A percentile compares a stretch with the other conserved stretches of the same genome.
phyloP scores from a whole-genome alignment of 495 filamentous ascomycete genomes.

The Trichoderma virens region DNA sequence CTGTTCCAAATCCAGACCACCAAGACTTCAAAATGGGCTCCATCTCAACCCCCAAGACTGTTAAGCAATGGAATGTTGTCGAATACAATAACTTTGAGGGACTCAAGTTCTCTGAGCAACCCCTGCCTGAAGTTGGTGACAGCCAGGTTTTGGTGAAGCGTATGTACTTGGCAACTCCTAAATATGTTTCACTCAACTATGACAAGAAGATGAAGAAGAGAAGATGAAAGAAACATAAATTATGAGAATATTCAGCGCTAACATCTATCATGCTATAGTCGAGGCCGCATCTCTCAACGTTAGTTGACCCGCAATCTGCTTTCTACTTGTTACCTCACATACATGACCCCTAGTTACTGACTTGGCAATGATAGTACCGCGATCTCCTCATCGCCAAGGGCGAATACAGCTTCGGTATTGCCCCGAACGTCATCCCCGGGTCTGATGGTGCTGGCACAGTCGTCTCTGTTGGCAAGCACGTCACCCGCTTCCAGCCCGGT shows the following conservation, averaged over 20 bases:
- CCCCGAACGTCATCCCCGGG: constrained; percentile 46
- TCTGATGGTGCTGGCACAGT: constrained; percentile 62
- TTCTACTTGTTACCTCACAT: too few relatives aligned
- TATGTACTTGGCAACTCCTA: neutral
- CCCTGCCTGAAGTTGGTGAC: constrained; percentile 19
- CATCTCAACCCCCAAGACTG: constrained; percentile 15
- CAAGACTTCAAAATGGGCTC: neutral
- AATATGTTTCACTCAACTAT: neutral
- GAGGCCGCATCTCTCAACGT: constrained; percentile 9
- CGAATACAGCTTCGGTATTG: constrained; percentile 29
- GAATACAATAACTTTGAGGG: constrained; percentile 13
- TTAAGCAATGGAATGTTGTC: constrained; percentile 22
- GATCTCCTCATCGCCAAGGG: constrained; percentile 51
- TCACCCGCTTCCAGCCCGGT: constrained; percentile 51
- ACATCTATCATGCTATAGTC: neutral
- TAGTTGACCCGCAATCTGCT: neutral
- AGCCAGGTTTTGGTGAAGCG: constrained; percentile 22
- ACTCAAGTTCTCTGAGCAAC: constrained; percentile 18
- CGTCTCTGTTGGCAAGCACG: constrained; percentile 48
- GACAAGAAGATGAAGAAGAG: neutral
- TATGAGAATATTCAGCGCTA: too few relatives aligned
- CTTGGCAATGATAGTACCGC: constrained; percentile 41
- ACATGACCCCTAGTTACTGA: neutral
- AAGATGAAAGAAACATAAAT: neutral
- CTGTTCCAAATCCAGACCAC: neutral